A percentile compares a stretch with the other conserved stretches of the same genome.
Evolutionary conservation across 1,284 basidiomycete genomes (phyloP).

Genomic region (Ustanciosporium gigantosporum): DNA sequence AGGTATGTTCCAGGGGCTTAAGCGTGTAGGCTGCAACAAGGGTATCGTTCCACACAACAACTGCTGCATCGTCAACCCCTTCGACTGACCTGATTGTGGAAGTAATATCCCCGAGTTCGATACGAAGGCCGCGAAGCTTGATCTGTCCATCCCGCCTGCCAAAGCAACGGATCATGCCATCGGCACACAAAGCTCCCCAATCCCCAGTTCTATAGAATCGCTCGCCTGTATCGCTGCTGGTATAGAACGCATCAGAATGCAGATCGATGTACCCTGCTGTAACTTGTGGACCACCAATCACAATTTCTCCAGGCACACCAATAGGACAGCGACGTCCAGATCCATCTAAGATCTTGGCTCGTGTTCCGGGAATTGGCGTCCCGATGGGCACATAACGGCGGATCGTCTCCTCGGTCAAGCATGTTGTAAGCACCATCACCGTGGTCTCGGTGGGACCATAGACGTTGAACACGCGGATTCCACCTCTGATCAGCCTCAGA

Average conservation of each 20-base stretch:
- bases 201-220: not conserved
- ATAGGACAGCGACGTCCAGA: not conserved
- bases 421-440: not conserved
- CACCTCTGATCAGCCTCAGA: not conserved
- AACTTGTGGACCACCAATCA: not conserved
- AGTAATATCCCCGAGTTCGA: not conserved
- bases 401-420: not conserved
- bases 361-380: not conserved
- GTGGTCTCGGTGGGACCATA: not conserved
- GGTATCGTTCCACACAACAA: not conserved
- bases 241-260: not conserved
- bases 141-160: not conserved
- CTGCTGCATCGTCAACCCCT: not conserved
- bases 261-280: not conserved
- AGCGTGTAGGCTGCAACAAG: not conserved
- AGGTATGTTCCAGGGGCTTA: not conserved
- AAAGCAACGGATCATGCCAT: not conserved
- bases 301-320: not conserved
- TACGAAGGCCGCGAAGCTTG: not conserved
- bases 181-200: not conserved
- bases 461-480: not conserved
- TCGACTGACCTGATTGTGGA: not conserved
- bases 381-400: not conserved
- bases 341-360: not conserved
- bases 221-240: not conserved